Base-by-base conservation (phyloP, 2,329 filamentous ascomycete species). In the Fusarium drepaniforme region DNA sequence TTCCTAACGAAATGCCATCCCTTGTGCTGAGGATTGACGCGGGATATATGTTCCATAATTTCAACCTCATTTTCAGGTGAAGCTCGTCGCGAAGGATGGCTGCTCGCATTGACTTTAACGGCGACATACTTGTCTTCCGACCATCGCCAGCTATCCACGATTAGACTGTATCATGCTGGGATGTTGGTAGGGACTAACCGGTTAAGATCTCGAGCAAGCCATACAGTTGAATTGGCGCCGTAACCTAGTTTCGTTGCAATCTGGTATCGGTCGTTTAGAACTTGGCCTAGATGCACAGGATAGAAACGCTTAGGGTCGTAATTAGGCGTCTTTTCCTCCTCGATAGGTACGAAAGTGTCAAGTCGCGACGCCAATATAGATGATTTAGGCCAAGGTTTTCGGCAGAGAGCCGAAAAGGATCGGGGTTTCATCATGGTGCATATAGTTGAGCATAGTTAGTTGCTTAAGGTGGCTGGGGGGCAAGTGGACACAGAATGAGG, bases 201-300 rank as follows among this genome's bases (percentile, higher is more conserved):
- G 12, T 68, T 15, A 0, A 77, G 70, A 44, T 78, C 76, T 59
- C 74, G 38, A n/a, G 75, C 74, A 11, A 79, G 68, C 77, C 74
- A 79, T n/a, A 79, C 71, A 0, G 76, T 79, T 15, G 73, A 79
- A 4, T 64, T 77, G 12, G 73, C 62, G 0, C 76, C 76, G 18
- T 75, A 75, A 0, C 77, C 75, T 1, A 78, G 42, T 30, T 79
- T 79, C 1, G 73, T 78, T 0, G 73, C 73, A 37, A 76, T 30
- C 40, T 78, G 73, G 46, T 78, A 79, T 49, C 74, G 73, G 0
- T 40, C 42, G 13, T 77, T 30, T 1, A 79, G 61, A 1, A 78
- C 38, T 16, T 79, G 64, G 0, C 75, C 72, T 7, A 77, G 5
- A 1, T 60, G 11, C 4, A 68, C 46, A 3, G 77, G 77, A n/a